Evolutionary conservation across 108 stramenopile genomes (phyloP).

Genomic region (Conticribra weissflogii): DNA sequence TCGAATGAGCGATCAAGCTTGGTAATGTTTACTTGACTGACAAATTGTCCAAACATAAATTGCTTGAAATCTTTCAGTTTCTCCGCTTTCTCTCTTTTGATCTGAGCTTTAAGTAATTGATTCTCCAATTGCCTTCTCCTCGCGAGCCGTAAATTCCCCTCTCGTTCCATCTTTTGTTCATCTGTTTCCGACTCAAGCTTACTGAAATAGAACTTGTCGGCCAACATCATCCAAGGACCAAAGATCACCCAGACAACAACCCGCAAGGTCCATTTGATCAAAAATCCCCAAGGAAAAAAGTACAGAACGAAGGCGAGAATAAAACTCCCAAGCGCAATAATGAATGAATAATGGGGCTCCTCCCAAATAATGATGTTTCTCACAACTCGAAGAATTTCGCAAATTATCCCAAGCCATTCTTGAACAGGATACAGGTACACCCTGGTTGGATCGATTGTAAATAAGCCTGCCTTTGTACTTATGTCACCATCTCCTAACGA

Average conservation of each 20-base stretch:
- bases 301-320: conserved; percentile 54
- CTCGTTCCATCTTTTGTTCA: conserved; percentile 44
- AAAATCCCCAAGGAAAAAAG: conserved; percentile 74
- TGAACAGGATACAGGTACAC: conserved; percentile 66
- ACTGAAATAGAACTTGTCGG: conserved; percentile 65
- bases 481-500: conserved; percentile 68
- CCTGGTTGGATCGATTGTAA: conserved; percentile 57
- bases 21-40: conserved; percentile 64
- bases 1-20: conserved; percentile 71
- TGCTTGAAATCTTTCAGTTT: conserved; percentile 80
- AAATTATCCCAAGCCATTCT: conserved; percentile 52
- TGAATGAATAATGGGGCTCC: conserved; percentile 73
- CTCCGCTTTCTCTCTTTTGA: conserved; percentile 55
- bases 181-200: conserved; percentile 49
- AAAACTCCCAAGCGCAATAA: conserved; percentile 60
- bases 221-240: conserved; percentile 86
- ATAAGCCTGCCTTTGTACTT: conserved; percentile 48
- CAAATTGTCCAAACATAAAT: conserved; percentile 75
- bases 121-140: conserved; percentile 33
- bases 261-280: conserved; percentile 64
- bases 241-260: conserved; percentile 67
- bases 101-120: conserved; percentile 43
- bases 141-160: conserved; percentile 9
- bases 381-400: conserved; percentile 52
- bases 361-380: conserved; percentile 81